Conservation (phyloP, 2,329 filamentous ascomycete genomes). For the Aspergillus ochraceoroseus region DNA sequence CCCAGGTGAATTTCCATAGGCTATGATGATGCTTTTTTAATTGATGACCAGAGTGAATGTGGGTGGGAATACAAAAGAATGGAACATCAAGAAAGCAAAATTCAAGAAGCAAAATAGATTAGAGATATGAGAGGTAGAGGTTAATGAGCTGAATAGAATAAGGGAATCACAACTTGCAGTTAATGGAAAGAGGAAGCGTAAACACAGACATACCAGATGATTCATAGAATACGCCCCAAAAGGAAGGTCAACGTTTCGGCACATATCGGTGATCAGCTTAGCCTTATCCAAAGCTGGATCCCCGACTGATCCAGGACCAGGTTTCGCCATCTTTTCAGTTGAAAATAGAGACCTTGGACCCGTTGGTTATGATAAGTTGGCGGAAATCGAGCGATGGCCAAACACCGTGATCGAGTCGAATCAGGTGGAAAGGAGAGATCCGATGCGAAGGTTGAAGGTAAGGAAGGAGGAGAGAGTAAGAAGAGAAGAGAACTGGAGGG, state of each 20-base stretch:
- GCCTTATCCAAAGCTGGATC: constrained; percentile 26
- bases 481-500: background rate
- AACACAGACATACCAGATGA: constrained; percentile 22
- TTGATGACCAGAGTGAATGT: constrained; percentile 11
- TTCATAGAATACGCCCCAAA: constrained; percentile 22
- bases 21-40: constrained; percentile 15
- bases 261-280: constrained; percentile 21
- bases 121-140: background rate
- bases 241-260: constrained; percentile 25
- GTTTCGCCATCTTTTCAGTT: constrained; percentile 8
- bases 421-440: background rate
- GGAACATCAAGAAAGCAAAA: background rate
- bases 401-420: background rate
- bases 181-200: background rate
- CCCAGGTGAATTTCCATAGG: constrained; percentile 18
- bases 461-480: background rate
- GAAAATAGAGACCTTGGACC: background rate
- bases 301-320: background rate
- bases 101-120: background rate
- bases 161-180: background rate
- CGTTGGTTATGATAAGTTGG: background rate
- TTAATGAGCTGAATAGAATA: background rate
- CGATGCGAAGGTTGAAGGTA: no score
- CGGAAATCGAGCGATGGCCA: no score
- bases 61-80: background rate